Conservation (phyloP, 805 yeast species). For the Metschnikowia proteae region DNA sequence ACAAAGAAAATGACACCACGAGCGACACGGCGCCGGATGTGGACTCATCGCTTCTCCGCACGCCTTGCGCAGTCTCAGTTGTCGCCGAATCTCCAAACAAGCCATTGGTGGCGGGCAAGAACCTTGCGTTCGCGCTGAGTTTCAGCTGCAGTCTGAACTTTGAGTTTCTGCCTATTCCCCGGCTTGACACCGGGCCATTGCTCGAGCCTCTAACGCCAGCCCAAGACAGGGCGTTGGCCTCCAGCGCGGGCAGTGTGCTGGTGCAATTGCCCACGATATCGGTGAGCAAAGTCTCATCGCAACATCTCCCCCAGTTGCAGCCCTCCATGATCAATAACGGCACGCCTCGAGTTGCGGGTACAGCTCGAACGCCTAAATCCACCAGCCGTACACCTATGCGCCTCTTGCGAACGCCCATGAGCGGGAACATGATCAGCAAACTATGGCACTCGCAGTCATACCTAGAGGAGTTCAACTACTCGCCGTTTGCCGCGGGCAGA, state of each 20-base stretch:
- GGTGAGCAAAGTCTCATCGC: conserved; percentile 7
- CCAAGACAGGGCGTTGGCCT: conserved; percentile 12
- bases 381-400: conserved; percentile 34
- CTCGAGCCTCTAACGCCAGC: conserved; percentile 64
- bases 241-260: conserved; percentile 8
- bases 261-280: conserved; percentile 12
- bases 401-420: conserved; percentile 36
- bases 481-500: conserved; percentile 25
- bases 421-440: conserved; percentile 45
- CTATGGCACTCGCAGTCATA: conserved; percentile 66
- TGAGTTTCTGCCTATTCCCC: conserved; percentile 58
- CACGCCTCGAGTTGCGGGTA: conserved; percentile 14
- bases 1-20: conserved; percentile 6
- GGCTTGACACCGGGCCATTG: conserved; percentile 60
- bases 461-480: conserved; percentile 62
- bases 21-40: conserved; percentile 9
- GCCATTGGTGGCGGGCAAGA: conserved; percentile 39
- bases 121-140: conserved; percentile 55
- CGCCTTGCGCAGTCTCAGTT: conserved; percentile 11
- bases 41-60: conserved; percentile 11
- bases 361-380: conserved; percentile 32
- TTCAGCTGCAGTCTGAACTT: conserved; percentile 64
- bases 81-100: conserved; percentile 37
- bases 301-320: conserved; percentile 11
- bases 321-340: conserved; percentile 7